Evolutionary conservation across 257 asterid species (phyloP), one percentile per base, ranked within the genome.

Genomic region (Capsicum pubescens): DNA sequence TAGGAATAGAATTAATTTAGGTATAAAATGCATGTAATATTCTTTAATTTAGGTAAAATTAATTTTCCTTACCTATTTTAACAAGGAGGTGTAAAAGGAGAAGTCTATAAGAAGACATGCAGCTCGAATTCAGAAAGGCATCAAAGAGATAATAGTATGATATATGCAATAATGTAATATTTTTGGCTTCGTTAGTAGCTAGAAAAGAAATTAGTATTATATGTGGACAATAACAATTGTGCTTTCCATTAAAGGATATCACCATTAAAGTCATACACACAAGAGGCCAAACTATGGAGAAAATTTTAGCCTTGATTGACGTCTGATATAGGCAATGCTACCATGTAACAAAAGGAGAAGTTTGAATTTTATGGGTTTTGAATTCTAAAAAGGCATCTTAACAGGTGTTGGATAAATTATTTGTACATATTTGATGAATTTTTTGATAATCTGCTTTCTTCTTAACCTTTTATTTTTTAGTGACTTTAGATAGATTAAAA

Each of bases 171-270:
- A 19, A 12, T 80, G 9, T 26, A 81, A 61, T 39, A 44, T 4
- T 35, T 60, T 7, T 4, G 12, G 5, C 19, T 39, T 63, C 16
- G 57, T 16, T 59, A 12, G 3, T 60, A 60, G 60, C 76, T 61
- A 66, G 35, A 26, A 26, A 60, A 44, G 56, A 60, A 63, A 81
- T 81, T 81, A 26, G 32, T 26, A 26, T 26, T 26, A 26, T 26
- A 74, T 61, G 84, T 81, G 84, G 84, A 60, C 44, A 60, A 81
- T 26, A 35, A 46, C 74, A 81, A 81, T 61, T 81, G 61, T 68
- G 39, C 50, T n/a, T 81, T 81, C 46, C 74, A 48, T 12, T 39
- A 55, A 54, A 8, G 9, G 19, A 55, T 26, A 21, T 48, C 72
- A n/a, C 57, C 72, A 80, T 72, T 12, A 11, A 74, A 72, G n/a